Evolutionary conservation across 140 eudicot species (phyloP), one percentile per base, ranked within the genome.

Genomic region (Senecio squalidus): DNA sequence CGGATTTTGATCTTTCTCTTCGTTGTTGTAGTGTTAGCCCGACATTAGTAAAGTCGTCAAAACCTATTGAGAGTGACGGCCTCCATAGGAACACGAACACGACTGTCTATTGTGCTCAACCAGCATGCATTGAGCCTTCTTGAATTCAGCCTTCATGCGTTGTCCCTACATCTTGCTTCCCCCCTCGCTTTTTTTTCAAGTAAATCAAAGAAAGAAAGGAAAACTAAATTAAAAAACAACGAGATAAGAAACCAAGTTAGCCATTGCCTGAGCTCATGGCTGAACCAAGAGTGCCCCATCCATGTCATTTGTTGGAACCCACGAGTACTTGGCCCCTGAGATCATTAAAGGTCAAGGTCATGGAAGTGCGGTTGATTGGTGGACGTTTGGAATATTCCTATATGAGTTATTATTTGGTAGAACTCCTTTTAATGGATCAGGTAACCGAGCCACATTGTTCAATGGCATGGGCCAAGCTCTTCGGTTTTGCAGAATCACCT

Each of bases 201-300:
- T 54, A 83, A 79, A n/a, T n/a, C n/a, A n/a, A n/a, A n/a, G n/a
- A n/a, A n/a, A n/a, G n/a, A n/a, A n/a, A n/a, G n/a, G n/a, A 58
- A n/a, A n/a, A n/a, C n/a, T n/a, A n/a, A n/a, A n/a, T n/a, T n/a
- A n/a, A n/a, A n/a, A n/a, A n/a, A n/a, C n/a, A n/a, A n/a, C n/a
- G n/a, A n/a, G n/a, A n/a, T n/a, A n/a, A n/a, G n/a, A 15, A 90
- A 83, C 73, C 95, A 85, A 76, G 94, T 84, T 39, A 81, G 85
- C 78, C 88, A 7, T 75, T 81, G 47, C 94, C 94, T 2, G 89
- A 84, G 67, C 84, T 84, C 71, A 81, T 84, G 57, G 89, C 89
- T 21, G 94, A 84, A 47, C 94, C 24, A 84, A 85, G 1, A 68
- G 76, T 58, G 94, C 89, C 3, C 78, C 89, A 10, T 84, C 94